phyloP scores from a whole-genome alignment of 805 yeast species.

The Candida parachauliodes region DNA sequence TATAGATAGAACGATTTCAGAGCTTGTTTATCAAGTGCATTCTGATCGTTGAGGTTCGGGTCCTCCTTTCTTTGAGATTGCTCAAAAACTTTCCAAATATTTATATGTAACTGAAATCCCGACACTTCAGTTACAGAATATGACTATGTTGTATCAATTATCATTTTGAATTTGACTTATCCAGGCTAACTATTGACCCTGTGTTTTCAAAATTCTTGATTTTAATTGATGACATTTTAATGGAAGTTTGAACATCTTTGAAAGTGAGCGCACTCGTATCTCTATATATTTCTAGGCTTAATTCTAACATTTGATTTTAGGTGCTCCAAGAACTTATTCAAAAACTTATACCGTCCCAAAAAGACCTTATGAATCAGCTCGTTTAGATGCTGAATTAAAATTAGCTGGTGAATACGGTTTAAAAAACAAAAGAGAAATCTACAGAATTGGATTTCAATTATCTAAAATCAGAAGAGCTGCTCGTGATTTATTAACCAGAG shows the following conservation, averaged over 20 bases:
- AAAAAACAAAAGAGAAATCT: constrained; percentile 99
- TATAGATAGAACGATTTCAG: constrained; percentile 12
- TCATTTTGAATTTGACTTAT: not conserved
- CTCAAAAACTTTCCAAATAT: constrained; percentile 17
- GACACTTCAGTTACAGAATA: constrained; percentile 71
- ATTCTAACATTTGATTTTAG: constrained; percentile 39
- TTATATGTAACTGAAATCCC: constrained; percentile 68
- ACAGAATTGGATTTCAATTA: constrained; percentile 99
- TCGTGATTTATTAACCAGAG: constrained; percentile 99
- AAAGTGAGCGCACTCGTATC: constrained; percentile 1
- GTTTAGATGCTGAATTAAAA: constrained; percentile 98
- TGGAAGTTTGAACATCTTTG: constrained; percentile 4
- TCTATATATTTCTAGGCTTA: not conserved
- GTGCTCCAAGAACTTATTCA: constrained; percentile 99
- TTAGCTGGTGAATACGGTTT: constrained; percentile 99
- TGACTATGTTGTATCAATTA: constrained; percentile 5
- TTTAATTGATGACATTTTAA: constrained; percentile 3
- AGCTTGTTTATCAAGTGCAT: constrained; percentile 10
- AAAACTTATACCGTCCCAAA: constrained; percentile 99
- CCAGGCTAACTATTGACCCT: constrained; percentile 4
- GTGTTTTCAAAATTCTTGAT: not conserved
- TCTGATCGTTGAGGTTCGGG: constrained; percentile 62
- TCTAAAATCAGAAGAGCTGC: constrained; percentile 99
- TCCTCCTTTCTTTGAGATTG: constrained; percentile 43
- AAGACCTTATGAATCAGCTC: constrained; percentile 99